Evolutionary conservation across 2,329 filamentous ascomycete genomes (phyloP).

Genomic region (Ophiostoma novo-ulmi): DNA sequence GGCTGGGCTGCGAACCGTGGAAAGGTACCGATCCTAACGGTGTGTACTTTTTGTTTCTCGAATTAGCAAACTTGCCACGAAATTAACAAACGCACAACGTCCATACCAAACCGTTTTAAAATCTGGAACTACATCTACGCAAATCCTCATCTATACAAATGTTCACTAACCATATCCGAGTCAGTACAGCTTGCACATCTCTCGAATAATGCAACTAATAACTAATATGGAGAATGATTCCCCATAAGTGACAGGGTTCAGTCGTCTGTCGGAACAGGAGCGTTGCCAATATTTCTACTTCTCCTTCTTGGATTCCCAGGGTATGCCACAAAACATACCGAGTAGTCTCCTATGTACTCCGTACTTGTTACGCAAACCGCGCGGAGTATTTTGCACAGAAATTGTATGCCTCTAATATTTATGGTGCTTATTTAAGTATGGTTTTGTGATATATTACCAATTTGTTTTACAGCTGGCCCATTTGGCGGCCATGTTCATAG

Average conservation of each 20-base stretch:
- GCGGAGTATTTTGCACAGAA: background rate
- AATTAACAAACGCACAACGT: background rate
- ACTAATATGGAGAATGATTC: background rate
- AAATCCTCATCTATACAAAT: constrained; percentile 1
- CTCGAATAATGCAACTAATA: background rate
- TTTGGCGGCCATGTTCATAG: background rate
- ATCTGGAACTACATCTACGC: background rate
- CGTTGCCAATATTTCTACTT: background rate
- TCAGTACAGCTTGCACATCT: background rate
- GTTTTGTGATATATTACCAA: background rate
- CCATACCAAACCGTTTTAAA: background rate
- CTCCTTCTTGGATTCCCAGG: background rate
- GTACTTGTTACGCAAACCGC: background rate
- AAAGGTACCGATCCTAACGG: background rate
- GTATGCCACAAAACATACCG: background rate
- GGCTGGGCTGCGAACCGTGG: background rate
- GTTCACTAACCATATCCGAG: constrained; percentile 5
- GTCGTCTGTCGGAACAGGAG: constrained; percentile 1
- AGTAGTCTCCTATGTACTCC: background rate
- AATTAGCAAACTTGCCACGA: background rate
- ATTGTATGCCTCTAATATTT: background rate
- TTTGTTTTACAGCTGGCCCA: background rate
- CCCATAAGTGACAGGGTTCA: constrained; percentile 3
- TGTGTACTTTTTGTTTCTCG: background rate
- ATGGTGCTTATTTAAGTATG: background rate